Evolutionary conservation across 257 asterid species (phyloP).

Genomic region (Paulownia fortunei): DNA sequence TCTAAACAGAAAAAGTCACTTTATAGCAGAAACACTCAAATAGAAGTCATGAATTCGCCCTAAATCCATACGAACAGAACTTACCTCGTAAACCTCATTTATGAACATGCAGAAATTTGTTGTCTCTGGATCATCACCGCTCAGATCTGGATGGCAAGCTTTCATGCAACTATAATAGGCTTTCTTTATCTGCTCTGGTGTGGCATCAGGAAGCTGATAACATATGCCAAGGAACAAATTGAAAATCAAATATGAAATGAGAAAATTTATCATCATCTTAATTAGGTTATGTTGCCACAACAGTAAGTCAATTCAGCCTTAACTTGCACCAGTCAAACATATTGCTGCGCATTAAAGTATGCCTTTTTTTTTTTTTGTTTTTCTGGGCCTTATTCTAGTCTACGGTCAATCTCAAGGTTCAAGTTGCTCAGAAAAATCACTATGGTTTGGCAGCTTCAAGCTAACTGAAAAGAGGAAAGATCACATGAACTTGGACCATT

Average conservation of each 20-base stretch:
- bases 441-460: not conserved
- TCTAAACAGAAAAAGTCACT: slow-evolving; percentile 52
- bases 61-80: slow-evolving; percentile 30
- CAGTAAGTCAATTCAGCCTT: not conserved
- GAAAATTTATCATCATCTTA: not conserved
- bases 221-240: slow-evolving; percentile 2
- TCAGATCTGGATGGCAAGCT: slow-evolving; percentile 97
- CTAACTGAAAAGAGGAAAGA: too few relatives aligned
- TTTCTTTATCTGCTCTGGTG: slow-evolving; percentile 89
- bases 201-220: slow-evolving; percentile 87
- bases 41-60: not conserved
- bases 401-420: not conserved
- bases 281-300: not conserved
- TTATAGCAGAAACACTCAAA: slow-evolving; percentile 24
- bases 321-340: too few relatives aligned
- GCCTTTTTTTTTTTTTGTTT: too few relatives aligned
- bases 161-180: slow-evolving; percentile 99
- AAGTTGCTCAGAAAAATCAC: slow-evolving; percentile 4
- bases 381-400: not conserved
- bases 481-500: too few relatives aligned
- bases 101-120: slow-evolving; percentile 96
- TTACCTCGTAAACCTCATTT: slow-evolving; percentile 87
- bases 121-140: slow-evolving; percentile 88
- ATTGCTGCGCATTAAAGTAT: too few relatives aligned
- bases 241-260: slow-evolving; percentile 13